Base-by-base conservation (phyloP, 257 asterid species). In the Ligustrum vulgare region DNA sequence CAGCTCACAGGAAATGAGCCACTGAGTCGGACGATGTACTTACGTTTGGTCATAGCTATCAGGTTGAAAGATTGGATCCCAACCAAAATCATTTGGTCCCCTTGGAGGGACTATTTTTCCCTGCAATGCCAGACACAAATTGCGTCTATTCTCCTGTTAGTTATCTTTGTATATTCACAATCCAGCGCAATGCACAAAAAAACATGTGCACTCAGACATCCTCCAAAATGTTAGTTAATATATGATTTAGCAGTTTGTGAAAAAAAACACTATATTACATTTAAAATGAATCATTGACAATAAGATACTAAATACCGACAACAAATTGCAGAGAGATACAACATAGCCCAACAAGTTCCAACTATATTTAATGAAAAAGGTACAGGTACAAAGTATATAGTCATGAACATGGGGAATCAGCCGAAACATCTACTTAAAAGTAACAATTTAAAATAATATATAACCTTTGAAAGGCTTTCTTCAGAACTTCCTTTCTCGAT, bases 11-110 rank as follows among this genome's bases (percentile, higher is more conserved):
- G 49, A 10, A 28, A 35, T 15, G 33, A 64, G 69, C 23, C 10
- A 54, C 22, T 36, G 36, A 71, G 56, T 34, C 47, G 22, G 12
- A 51, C 37, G 71, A 33, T 41, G 39, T 77, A 72, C 83, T 81
- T 85, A 94, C 98, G 97, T 92, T 67, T 81, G 90, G 76, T 86
- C 88, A 84, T 84, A 94, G 69, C 91, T 98, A 86, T 94, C 94
- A 72, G 98, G 98, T 85, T 87, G 91, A 79, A 94, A 92, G 78
- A 94, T 76, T 8, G 99, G 96, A 86, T 92, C 99, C 99, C 99
- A 94, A 81, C 99, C 99, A 71, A 94, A 94, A 82, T 93, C 94
- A 74, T 79, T 89, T 9, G 96, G 96, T 78, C 98, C 99, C 87
- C 96, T 87, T 0, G 98, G 80, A 80, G 90, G 91, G 64, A 92